Evolutionary conservation across 305 asterid genomes (phyloP).

Genomic region (Solanum hybrid): DNA sequence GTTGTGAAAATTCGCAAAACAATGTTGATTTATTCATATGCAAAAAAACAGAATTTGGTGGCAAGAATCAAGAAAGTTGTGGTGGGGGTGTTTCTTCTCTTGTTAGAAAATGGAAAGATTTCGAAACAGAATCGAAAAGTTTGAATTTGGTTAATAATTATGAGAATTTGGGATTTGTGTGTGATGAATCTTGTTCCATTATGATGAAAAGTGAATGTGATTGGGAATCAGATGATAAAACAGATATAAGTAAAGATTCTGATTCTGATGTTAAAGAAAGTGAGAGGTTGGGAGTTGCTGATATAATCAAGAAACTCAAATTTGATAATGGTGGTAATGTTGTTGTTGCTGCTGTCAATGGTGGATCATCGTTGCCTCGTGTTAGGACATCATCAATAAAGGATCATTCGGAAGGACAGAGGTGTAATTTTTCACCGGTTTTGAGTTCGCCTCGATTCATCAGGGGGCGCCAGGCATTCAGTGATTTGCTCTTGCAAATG

Average conservation of each 20-base stretch:
- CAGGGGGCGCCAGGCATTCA: constrained; percentile 74
- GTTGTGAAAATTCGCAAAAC: neutral
- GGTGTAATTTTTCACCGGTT: constrained; percentile 21
- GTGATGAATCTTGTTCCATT: constrained; percentile 7
- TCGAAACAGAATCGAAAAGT: constrained; percentile 41
- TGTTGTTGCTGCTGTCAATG: constrained; percentile 6
- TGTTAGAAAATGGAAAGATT: constrained; percentile 62
- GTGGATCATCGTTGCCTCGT: constrained; percentile 14
- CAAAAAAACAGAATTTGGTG: neutral
- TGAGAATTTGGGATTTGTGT: neutral
- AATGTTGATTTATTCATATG: constrained; percentile 11
- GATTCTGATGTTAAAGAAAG: constrained; percentile 36
- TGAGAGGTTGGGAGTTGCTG: constrained; percentile 64
- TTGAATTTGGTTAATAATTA: neutral
- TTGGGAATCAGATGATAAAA: constrained; percentile 54
- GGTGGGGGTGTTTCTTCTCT: constrained; percentile 79
- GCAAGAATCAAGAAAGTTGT: neutral
- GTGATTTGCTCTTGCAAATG: constrained; percentile 45
- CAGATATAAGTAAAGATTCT: constrained; percentile 34
- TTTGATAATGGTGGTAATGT: neutral
- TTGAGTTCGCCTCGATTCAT: constrained; percentile 41
- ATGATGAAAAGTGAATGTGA: constrained; percentile 35
- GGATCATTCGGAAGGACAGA: constrained; percentile 24
- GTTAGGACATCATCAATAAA: constrained; percentile 18
- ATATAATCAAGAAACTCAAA: constrained; percentile 50